phyloP scores from a whole-genome alignment of 2,329 filamentous ascomycete genomes.

The Rhynchosporium graminicola region DNA sequence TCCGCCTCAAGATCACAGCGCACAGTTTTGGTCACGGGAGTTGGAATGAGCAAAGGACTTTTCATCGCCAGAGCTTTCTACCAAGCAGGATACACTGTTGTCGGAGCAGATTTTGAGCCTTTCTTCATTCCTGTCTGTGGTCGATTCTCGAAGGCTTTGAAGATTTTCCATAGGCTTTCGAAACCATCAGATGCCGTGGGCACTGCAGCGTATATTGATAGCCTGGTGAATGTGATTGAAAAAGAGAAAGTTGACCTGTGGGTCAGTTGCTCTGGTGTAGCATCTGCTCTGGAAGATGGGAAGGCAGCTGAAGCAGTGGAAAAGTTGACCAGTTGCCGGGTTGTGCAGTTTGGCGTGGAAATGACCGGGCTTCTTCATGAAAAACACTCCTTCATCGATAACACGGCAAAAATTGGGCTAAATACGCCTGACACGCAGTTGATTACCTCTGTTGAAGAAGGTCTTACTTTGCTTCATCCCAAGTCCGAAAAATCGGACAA shows the following conservation, averaged over 20 bases:
- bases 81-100: constrained; percentile 64
- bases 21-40: constrained; percentile 70
- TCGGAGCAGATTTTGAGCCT: constrained; percentile 67
- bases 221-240: constrained; percentile 58
- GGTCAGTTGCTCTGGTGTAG: constrained; percentile 71
- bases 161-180: constrained; percentile 54
- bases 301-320: constrained; percentile 64
- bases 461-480: constrained; percentile 53
- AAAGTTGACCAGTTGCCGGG: constrained; percentile 56
- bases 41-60: constrained; percentile 72
- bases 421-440: constrained; percentile 53
- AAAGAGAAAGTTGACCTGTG: constrained; percentile 67
- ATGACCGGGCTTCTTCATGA: constrained; percentile 61
- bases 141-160: constrained; percentile 58
- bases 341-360: constrained; percentile 61
- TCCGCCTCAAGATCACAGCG: constrained; percentile 12
- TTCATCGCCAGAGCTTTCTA: constrained; percentile 66
- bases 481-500: constrained; percentile 39
- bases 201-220: constrained; percentile 54
- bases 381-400: constrained; percentile 64
- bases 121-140: constrained; percentile 51
- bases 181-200: constrained; percentile 25
- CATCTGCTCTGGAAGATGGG: constrained; percentile 66
- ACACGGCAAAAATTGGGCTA: constrained; percentile 55
- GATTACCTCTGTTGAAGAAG: constrained; percentile 54